Evolutionary conservation across 495 filamentous ascomycete genomes (phyloP), one percentile per base, ranked within the genome.

Genomic region (Penicillium tannophilum): DNA sequence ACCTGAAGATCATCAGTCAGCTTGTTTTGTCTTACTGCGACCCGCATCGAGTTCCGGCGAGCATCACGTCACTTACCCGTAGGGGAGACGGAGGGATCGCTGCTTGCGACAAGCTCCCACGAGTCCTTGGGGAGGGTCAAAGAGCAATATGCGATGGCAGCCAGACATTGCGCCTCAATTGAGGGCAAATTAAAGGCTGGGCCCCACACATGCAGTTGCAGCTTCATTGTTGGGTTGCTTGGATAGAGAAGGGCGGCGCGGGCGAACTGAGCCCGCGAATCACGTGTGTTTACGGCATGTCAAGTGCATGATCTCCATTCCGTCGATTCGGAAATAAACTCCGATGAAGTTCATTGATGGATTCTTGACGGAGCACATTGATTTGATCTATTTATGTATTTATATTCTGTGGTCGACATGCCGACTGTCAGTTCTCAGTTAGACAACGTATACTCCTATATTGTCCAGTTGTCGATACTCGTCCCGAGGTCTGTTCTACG

Each of bases 121-220:
- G 82, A 72, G 44, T 82, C 77, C 60, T 72, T 70, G 26, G 82
- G 82, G 10, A 89, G 68, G 49, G 78, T 75, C 55, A 84, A 72
- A 11, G 82, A 79, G 35, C 92, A 78, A 66, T 89, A 93, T 39
- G 90, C 82, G 55, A 93, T 86, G 41, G 87, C 77, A 14, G 90
- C 88, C 44, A 93, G 82, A 62, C 89, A 97, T 81, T 95, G 90
- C 51, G 94, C 80, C 57, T 97, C 93, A 58, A 97, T 88, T 52
- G 93, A 97, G 10, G 93, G 89, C 41, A 97, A 83, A 28, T 80
- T 81, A 72, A 95, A 95, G 36, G 88, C 92, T 33, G 92, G 90
- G 42, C 94, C 93, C 90, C 91, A 97, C 61, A 97, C 83, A 71
- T 96, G 90, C 41, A 98, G 84, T 80, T 93, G 86, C 14, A 96